Base-by-base conservation (phyloP, 2,329 filamentous ascomycete genomes). In the Reticulascus tulasneorum region DNA sequence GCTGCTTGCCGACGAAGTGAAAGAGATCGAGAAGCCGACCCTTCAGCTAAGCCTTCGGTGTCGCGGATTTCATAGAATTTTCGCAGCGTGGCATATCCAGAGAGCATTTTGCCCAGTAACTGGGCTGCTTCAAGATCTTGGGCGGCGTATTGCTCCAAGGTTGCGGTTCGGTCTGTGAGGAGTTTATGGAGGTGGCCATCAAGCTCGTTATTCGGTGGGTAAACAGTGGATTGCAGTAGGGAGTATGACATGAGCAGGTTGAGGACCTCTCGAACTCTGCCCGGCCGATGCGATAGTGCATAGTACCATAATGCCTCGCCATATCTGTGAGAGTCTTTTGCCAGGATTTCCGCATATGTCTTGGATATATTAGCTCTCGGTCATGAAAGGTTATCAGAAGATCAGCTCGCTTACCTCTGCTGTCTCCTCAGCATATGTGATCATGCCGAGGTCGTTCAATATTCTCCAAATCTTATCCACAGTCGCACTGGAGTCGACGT, bases 11-110 rank as follows among this genome's bases (percentile, higher is more conserved):
- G 77, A 47, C 81, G 84, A 15, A 82, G 69, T 10, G 75, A 69
- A 16, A 81, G 63, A 0, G 80, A 73, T 39, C 66, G 64, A 17
- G 56, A 42, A 4, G 53, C 33, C 2, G 58, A 53, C 24, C 54
- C 44, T 4, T 48, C 50, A 20, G 55, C 50, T n/a, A 52, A 32
- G 5, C 40, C 40, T 12, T 48, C 41, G n/a, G 35, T 38, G 53
- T 97, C 91, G 31, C 91, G 79, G n/a, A 90, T 74, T 44, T 90
- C 84, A 60, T 94, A 97, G 66, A 91, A 96, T 48, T 82, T 84
- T 23, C 91, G 84, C 15, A 97, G 70, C 1, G 89, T 94, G 16
- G 90, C 91, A 53, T 97, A 97, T 16, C 91, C 91, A 56, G 86
- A 93, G 9, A 96, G 79, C 63, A 90, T 84, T 43, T 84, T 85